Evolutionary conservation across 768 basidiomycete species (phyloP), one percentile per base, ranked within the genome.

Genomic region (Clathrus columnatus): DNA sequence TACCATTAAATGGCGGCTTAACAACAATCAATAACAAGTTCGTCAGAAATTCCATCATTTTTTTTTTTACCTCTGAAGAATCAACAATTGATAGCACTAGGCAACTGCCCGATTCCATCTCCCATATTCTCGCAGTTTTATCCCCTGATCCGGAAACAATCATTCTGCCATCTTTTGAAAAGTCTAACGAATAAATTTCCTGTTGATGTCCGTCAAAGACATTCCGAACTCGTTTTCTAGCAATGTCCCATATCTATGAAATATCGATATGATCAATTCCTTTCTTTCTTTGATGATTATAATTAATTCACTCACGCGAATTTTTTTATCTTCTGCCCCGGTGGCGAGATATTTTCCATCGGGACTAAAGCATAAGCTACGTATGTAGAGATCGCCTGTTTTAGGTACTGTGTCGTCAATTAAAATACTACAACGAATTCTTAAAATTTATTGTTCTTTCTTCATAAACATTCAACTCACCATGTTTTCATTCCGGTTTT

Each of bases 181-280:
- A 95, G 68, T 89, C 91, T 60, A 96, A 83, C 1, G 91, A 91
- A 70, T 95, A 95, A 64, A 96, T 92, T 64, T 95, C 93, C 65
- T 91, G 87, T 63, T 83, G 82, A 70, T 96, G 93, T 4, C 93
- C 93, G 60, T 87, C 83, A 62, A 94, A 91, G 8, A 88, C 73
- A 59, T 80, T 84, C 54, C 84, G 80, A 64, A 94, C 89, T 30
- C 80, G 79, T 62, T 85, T 84, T 63, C 82, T 84, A 46, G 77
- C 76, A 61, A 96, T 90, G 63, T 94, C 91, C 93, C 93, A 96
- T 62, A 96, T 90, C 87, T 93, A 63, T 6, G 27, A 7, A 21
- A 57, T n/a, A 2, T 23, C 14, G 41, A 24, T 8, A 7, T 36
- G 36, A 4, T 36, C 7, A 14, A 7, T 32, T 32, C 14, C 14